Conservation (phyloP, 1,284 basidiomycete genomes). For the Leccinum holopus region DNA sequence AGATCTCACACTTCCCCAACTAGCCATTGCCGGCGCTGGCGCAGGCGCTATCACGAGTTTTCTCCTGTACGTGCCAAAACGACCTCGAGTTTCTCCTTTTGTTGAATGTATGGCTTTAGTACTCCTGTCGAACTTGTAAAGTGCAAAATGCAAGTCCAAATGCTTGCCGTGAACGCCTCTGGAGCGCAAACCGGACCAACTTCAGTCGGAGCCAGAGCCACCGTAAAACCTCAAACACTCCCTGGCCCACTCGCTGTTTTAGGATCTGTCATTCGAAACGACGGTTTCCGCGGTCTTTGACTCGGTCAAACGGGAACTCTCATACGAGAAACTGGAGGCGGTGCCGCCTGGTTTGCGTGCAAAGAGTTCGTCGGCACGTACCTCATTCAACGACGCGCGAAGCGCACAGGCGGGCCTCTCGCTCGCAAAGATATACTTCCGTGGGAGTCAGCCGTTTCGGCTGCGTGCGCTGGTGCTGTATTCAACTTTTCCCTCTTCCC, state of each 20-base stretch:
- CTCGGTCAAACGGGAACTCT: constrained; percentile 95
- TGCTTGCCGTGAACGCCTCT: constrained; percentile 49
- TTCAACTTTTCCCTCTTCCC: constrained; percentile 90
- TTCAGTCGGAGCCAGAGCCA: constrained; percentile 4
- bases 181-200: constrained; percentile 22
- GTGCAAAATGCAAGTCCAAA: constrained; percentile 98
- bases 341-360: constrained; percentile 87
- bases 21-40: constrained; percentile 79
- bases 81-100: background rate
- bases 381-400: constrained; percentile 52
- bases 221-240: constrained; percentile 23
- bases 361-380: constrained; percentile 75
- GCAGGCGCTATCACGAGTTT: constrained; percentile 87
- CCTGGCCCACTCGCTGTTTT: constrained; percentile 73
- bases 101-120: constrained; percentile 38
- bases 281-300: constrained; percentile 88
- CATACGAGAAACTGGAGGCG: constrained; percentile 91
- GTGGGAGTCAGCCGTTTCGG: constrained; percentile 83
- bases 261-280: constrained; percentile 58
- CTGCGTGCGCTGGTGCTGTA: constrained; percentile 79
- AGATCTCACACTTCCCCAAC: constrained; percentile 64
- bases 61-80: constrained; percentile 62
- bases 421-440: constrained; percentile 51
- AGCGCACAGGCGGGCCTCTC: constrained; percentile 23
- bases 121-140: constrained; percentile 95